Evolutionary conservation across 202 grass and related monocot species (phyloP), one percentile per base, ranked within the genome.

Genomic region (Eragrostis tef): DNA sequence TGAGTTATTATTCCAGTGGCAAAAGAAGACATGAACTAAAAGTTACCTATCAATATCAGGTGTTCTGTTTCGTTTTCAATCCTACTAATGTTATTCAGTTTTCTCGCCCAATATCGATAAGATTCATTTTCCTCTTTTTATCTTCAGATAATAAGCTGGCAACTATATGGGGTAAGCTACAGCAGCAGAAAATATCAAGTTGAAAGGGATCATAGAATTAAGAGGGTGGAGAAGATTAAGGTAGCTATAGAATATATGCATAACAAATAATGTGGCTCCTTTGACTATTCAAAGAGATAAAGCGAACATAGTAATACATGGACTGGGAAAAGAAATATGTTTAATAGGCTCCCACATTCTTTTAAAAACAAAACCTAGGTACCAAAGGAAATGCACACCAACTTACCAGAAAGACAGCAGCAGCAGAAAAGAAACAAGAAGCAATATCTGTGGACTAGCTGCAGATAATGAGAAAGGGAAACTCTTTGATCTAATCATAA

Each of bases 391-490:
- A 79, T 26, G 42, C 10, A 51, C 60, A n/a, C 26, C 21, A 29
- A 88, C 86, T 92, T 79, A 99, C 97, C 97, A 99, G 85, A 99
- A 99, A 76, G 97, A 99, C 62, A 99, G 67, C 65, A 99, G 83
- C 57, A 99, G 81, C 59, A 99, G 89, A 83, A 99, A 99, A 86
- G 93, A 88, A 61, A 93, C 90, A 74, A 99, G 89, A 96, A 93
- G 89, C 70, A 99, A 85, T 83, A 99, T 96, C 60, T 99, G 87
- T 64, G 97, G 93, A 88, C 87, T 92, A 87, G 89, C 97, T 99
- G 87, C 82, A 93, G 83, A 85, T 83, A 85, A 76, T 68, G 15
- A 92, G 34, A 64, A 50, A 69, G 22, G 17, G 27, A 15, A 77
- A 75, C 58, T 88, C 29, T 82, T 72, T 78, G 24, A 71, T 78